Base-by-base conservation (phyloP, 345 rosid genomes). In the Laguncularia racemosa region DNA sequence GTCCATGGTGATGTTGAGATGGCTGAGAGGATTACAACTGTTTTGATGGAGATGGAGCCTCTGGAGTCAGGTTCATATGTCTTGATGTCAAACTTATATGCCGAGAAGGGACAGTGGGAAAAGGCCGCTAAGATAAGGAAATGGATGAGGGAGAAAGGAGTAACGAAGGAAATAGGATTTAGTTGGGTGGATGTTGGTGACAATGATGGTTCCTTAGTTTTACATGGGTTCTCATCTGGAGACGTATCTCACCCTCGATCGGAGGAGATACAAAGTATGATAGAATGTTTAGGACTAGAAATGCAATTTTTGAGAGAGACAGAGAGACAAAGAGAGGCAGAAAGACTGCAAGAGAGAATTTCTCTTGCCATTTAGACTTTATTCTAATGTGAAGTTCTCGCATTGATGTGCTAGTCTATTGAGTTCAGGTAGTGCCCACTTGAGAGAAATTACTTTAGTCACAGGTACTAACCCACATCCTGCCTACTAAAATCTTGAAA, bases 161-260 rank as follows among this genome's bases (percentile, higher is more conserved):
- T 91, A 40, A 86, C 63, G 81, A 91, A 91, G 76, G 95, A 85
- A 65, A 72, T 74, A 23, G 96, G 96, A 28, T 74, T 71, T 60
- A 91, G 98, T 68, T 81, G 96, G 96, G 88, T 78, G 53, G 98
- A 91, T 71, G 74, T 79, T 49, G 76, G 68, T 61, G 76, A 78
- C 48, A 38, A 14, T 50, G 73, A 77, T 49, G 72, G 76, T 61
- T 71, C 83, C 11, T 66, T 83, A 66, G 50, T 66, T 53, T 73
- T 74, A 63, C 79, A 82, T 40, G 78, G 81, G 47, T 91, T 91
- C 79, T 88, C 95, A 56, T 84, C 92, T 10, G 88, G 96, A 17
- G 96, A 91, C 61, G 72, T 57, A 71, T 76, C 88, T 12, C 98
- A 88, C 57, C 71, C 81, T 33, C 74, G 53, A 52, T 78, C 74